These are phyloP conservation scores for Sicyos edulis DNA, from an alignment of 306 rosid species.

Conservation along the genomic window DNA sequence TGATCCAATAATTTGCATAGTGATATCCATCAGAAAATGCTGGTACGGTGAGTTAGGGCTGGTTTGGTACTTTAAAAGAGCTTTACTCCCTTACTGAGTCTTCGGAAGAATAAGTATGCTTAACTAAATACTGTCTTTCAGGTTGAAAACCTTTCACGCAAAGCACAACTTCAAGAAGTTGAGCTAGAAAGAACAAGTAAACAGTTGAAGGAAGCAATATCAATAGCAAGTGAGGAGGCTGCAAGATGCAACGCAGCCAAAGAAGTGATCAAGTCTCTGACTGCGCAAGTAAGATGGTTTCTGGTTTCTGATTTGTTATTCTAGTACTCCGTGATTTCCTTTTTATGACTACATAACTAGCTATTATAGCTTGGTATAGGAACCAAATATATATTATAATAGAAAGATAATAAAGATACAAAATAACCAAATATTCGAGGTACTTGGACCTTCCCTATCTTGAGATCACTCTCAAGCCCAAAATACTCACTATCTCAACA, in stretches of 20 bases:
- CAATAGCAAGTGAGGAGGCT: constrained; percentile 85
- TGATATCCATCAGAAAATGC: too few relatives aligned
- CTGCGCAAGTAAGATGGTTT: constrained; percentile 70
- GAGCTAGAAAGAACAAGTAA: constrained; percentile 89
- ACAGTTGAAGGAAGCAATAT: constrained; percentile 88
- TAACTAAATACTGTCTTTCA: constrained; percentile 24
- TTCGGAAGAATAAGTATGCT: constrained; percentile 19
- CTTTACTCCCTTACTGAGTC: too few relatives aligned
- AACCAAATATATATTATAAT: too few relatives aligned
- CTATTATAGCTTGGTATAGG: not conserved
- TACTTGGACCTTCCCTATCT: too few relatives aligned
- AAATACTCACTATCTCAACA: too few relatives aligned
- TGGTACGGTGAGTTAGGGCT: too few relatives aligned
- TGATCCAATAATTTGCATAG: too few relatives aligned
- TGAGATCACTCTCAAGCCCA: too few relatives aligned
- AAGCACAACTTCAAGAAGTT: constrained; percentile 78
- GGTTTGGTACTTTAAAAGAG: too few relatives aligned
- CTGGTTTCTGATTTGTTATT: constrained; percentile 8
- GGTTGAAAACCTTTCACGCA: constrained; percentile 88
- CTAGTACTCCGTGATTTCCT: not conserved
- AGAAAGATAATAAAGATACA: too few relatives aligned
- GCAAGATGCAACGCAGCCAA: constrained; percentile 89
- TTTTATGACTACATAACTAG: not conserved
- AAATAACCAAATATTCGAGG: too few relatives aligned
- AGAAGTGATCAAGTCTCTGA: constrained; percentile 96